Conservation (phyloP, 2,329 filamentous ascomycete genomes). For the Diaporthe citrichinensis region DNA sequence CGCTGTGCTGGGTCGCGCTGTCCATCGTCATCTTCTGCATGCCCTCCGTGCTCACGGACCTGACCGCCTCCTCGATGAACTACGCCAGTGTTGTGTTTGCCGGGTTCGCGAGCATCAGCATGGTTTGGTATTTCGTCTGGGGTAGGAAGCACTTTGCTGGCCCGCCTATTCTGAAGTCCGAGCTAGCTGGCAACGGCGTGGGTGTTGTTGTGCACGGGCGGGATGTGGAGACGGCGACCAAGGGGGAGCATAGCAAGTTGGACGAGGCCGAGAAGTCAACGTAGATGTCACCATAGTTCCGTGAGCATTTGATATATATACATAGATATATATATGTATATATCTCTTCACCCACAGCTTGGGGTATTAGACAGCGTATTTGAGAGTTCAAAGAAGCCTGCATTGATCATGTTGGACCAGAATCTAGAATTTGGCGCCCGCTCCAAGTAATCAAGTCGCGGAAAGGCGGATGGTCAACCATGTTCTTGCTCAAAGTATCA, state of each 20-base stretch:
- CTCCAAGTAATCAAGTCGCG: not conserved
- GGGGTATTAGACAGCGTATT: not conserved
- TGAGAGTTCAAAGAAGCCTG: too few relatives aligned
- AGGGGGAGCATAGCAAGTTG: not conserved
- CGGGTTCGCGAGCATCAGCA: conserved; percentile 71
- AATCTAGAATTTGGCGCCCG: not conserved
- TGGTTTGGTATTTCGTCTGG: conserved; percentile 74
- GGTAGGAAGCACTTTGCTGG: conserved; percentile 76
- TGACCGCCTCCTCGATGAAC: conserved; percentile 72
- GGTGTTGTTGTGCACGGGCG: conserved; percentile 6
- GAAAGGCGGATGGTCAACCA: not conserved
- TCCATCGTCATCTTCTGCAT: conserved; percentile 83
- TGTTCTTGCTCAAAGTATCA: not conserved
- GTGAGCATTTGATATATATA: not conserved
- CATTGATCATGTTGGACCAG: not conserved
- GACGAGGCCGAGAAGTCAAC: conserved; percentile 13
- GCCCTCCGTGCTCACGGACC: conserved; percentile 71
- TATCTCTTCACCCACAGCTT: not conserved
- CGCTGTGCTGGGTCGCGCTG: conserved; percentile 79
- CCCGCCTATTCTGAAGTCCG: conserved; percentile 57
- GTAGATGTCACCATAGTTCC: not conserved
- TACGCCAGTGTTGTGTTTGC: conserved; percentile 77
- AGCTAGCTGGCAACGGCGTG: conserved; percentile 31
- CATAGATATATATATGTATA: not conserved
- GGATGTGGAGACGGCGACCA: conserved; percentile 10